phyloP scores from a whole-genome alignment of 768 basidiomycete genomes.

The Hysterangium stoloniferum region DNA sequence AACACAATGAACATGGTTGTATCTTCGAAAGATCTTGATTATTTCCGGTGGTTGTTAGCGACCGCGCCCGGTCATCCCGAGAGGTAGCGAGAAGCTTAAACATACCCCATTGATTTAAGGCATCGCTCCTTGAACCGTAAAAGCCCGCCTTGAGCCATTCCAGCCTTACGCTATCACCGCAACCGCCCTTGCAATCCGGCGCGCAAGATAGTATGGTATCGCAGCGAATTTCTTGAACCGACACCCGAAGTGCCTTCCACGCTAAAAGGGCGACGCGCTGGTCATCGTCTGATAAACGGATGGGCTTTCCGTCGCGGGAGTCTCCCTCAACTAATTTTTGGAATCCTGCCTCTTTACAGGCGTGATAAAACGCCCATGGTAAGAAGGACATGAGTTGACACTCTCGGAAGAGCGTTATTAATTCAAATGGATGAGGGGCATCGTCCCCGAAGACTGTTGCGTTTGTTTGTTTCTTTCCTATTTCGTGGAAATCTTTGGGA shows the following conservation, averaged over 20 bases:
- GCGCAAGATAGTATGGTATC: not conserved
- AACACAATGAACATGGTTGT: conserved; percentile 14
- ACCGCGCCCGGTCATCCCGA: not conserved
- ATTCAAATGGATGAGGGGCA: conserved; percentile 4
- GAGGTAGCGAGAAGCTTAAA: not conserved
- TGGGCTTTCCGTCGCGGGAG: not conserved
- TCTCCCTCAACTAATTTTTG: not conserved
- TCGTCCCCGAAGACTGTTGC: not conserved
- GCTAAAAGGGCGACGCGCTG: conserved; percentile 1
- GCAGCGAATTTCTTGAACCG: not conserved
- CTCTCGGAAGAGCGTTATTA: conserved; percentile 3
- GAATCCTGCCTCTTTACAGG: not conserved
- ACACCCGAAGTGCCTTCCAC: not conserved
- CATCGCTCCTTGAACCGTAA: not conserved
- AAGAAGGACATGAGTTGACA: not conserved
- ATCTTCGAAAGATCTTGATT: conserved; percentile 9
- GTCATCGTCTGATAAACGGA: not conserved
- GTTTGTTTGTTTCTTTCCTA: not conserved
- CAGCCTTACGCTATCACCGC: not conserved
- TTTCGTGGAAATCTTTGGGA: not conserved
- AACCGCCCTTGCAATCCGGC: not conserved
- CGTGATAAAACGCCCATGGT: conserved; percentile 4
- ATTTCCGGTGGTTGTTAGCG: conserved; percentile 2
- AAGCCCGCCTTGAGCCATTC: not conserved
- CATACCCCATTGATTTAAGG: not conserved